A percentile compares a stretch with the other conserved stretches of the same genome.
phyloP scores from a whole-genome alignment of 2,329 filamentous ascomycete genomes.

The Penicillium sp. region DNA sequence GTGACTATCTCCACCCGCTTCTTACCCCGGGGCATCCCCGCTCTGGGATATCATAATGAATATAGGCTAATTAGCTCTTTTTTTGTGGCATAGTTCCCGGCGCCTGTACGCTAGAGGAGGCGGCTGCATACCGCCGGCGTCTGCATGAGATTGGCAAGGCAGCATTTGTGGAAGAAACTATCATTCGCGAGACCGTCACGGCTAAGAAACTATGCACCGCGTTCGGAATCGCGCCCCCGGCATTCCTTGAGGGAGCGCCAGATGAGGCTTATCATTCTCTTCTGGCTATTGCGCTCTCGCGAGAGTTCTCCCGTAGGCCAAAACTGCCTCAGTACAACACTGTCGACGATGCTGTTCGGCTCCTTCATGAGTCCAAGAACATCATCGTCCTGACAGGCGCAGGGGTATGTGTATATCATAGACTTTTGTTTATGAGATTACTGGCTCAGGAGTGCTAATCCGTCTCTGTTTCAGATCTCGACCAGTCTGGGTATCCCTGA shows the following conservation, averaged over 20 bases:
- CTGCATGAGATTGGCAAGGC: slow-evolving; percentile 73
- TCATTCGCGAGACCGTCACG: slow-evolving; percentile 65
- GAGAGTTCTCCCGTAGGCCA: slow-evolving; percentile 75
- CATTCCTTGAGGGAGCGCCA: slow-evolving; percentile 66
- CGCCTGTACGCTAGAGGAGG: slow-evolving; percentile 65
- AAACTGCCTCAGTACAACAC: slow-evolving; percentile 79
- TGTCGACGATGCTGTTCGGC: slow-evolving; percentile 76
- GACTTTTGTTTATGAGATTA: neutral
- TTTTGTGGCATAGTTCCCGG: slow-evolving; percentile 41
- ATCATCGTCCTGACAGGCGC: slow-evolving; percentile 93
- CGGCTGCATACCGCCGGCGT: slow-evolving; percentile 63
- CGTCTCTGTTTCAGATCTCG: slow-evolving; percentile 59
- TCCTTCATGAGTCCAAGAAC: slow-evolving; percentile 71
- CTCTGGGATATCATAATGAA: slow-evolving; percentile 19
- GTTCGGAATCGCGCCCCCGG: slow-evolving; percentile 72
- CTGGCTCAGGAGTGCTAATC: slow-evolving; percentile 1
- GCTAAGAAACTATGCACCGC: slow-evolving; percentile 82
- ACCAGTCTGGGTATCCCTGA: slow-evolving; percentile 96
- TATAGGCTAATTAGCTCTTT: slow-evolving; percentile 12
- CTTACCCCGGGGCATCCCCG: slow-evolving; percentile 23
- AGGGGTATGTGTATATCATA: slow-evolving; percentile 50
- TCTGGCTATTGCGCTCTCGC: slow-evolving; percentile 70
- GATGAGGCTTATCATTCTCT: slow-evolving; percentile 73
- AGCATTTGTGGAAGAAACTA: slow-evolving; percentile 69
- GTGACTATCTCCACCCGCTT: slow-evolving; percentile 34